Percentiles rank a stretch among this genome's conserved stretches.
Evolutionary conservation across 2,329 filamentous ascomycete genomes (phyloP).

Genomic region (Pleomassaria siparia): DNA sequence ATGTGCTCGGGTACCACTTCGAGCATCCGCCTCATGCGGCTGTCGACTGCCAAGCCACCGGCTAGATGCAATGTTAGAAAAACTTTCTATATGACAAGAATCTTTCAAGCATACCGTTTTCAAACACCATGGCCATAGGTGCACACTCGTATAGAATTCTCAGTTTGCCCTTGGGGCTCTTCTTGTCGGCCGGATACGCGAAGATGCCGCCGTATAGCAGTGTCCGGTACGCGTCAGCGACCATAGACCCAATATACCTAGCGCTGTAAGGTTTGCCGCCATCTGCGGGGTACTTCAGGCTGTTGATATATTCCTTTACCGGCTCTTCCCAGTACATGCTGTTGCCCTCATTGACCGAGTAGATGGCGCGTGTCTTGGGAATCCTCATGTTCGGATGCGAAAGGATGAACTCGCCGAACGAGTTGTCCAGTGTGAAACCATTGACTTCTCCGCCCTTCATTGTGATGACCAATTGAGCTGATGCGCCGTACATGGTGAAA

Average conservation of each 20-base stretch:
- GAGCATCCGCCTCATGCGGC: constrained; percentile 87
- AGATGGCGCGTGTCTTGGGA: constrained; percentile 79
- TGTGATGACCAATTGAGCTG: constrained; percentile 92
- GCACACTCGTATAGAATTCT: constrained; percentile 98
- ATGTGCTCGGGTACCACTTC: constrained; percentile 88
- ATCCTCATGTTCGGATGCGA: constrained; percentile 94
- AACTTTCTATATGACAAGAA: not conserved
- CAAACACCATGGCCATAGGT: constrained; percentile 98
- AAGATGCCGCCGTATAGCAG: constrained; percentile 95
- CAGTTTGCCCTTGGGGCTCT: constrained; percentile 97
- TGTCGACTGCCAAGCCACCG: constrained; percentile 88
- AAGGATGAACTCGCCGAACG: constrained; percentile 97
- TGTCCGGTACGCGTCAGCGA: constrained; percentile 95
- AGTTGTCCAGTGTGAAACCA: constrained; percentile 96
- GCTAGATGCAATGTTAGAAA: constrained; percentile 55
- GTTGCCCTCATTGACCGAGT: constrained; percentile 99
- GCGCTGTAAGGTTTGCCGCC: constrained; percentile 88
- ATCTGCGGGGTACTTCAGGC: constrained; percentile 76
- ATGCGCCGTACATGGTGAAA: constrained; percentile 99
- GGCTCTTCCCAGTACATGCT: constrained; percentile 92
- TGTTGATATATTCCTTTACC: constrained; percentile 85
- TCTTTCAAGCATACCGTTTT: constrained; percentile 73
- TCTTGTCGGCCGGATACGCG: constrained; percentile 95
- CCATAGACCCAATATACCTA: constrained; percentile 97
- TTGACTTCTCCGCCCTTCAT: constrained; percentile 93